Base-by-base conservation (phyloP, 805 yeast genomes). In the Scheffersomyces amazonensis region DNA sequence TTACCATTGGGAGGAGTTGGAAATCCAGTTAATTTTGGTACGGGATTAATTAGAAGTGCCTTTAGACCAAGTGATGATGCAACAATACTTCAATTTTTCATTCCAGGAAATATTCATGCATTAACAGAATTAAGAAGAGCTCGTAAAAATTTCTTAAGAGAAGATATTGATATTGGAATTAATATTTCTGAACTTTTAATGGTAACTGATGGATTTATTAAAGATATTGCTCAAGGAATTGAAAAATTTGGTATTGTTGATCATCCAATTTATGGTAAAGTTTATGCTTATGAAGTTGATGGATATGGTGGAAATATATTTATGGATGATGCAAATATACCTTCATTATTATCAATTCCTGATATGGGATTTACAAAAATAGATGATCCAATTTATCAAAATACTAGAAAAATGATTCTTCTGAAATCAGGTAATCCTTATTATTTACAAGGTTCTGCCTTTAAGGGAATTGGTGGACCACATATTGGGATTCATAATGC, bases 311-410 rank as follows among this genome's bases (percentile, higher is more conserved):
- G 93, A 19, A 46, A 72, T 0, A 64, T 76, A 17, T 69, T 81
- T 45, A 88, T 88, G 95, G 96, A 88, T 58, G 96, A 88, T 60
- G 96, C 96, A 16, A 89, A 89, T 53, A 69, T 88, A 13, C 96
- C 96, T 1, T 86, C 95, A 1, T 52, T 87, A 23, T 64, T 88
- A 29, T 76, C 96, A 1, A 66, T 89, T 22, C 96, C 96, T 0
- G 90, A 86, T 46, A 60, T 86, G 53, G 95, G 95, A 0, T 84
- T 76, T 54, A 48, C 78, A 6, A 58, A 64, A 5, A 51, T 44
- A 4, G 56, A 68, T 23, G 83, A 87, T 54, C 67, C 66, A 30
- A 57, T 87, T 2, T 88, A 88, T 60, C 82, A 80, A 53, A 86
- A 85, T 53, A 88, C 96, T 0, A 67, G 96, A 40, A 75, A 70